Conservation (phyloP, 2,329 filamentous ascomycete species). For the Seiridium unicorne region DNA sequence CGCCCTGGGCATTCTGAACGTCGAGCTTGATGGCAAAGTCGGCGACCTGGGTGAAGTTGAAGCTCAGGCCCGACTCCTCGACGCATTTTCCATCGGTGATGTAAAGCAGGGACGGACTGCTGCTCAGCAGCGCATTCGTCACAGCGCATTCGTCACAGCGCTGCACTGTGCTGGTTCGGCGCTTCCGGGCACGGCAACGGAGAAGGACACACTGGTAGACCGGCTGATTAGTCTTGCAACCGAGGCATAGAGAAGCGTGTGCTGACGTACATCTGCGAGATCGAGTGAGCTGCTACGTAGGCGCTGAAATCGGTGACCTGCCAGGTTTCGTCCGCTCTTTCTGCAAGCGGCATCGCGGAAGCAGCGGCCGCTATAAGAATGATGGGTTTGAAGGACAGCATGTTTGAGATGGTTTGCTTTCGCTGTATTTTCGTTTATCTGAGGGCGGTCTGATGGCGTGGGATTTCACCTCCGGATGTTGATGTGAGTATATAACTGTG, state of each 20-base stretch:
- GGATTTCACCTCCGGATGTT: too few species aligned
- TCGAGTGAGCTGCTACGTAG: neutral
- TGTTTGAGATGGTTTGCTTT: too few species aligned
- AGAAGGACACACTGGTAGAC: neutral
- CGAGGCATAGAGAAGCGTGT: neutral
- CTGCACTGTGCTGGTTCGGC: neutral
- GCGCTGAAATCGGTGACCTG: neutral
- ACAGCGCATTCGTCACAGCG: neutral
- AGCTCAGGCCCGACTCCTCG: neutral
- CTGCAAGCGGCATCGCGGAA: neutral
- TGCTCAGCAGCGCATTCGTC: neutral
- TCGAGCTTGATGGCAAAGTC: neutral
- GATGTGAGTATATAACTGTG: too few species aligned
- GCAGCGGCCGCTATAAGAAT: neutral
- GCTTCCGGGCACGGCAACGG: neutral
- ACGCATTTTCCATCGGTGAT: neutral
- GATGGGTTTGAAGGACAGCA: too few species aligned
- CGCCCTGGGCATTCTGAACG: neutral
- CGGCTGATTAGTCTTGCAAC: neutral
- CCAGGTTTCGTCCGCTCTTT: neutral
- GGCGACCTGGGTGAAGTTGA: neutral
- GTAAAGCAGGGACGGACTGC: neutral
- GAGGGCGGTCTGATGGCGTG: too few species aligned
- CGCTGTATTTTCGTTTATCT: too few species aligned
- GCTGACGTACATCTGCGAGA: neutral